phyloP scores from a whole-genome alignment of 805 yeast species.

The Saturnispora ahearnii region DNA sequence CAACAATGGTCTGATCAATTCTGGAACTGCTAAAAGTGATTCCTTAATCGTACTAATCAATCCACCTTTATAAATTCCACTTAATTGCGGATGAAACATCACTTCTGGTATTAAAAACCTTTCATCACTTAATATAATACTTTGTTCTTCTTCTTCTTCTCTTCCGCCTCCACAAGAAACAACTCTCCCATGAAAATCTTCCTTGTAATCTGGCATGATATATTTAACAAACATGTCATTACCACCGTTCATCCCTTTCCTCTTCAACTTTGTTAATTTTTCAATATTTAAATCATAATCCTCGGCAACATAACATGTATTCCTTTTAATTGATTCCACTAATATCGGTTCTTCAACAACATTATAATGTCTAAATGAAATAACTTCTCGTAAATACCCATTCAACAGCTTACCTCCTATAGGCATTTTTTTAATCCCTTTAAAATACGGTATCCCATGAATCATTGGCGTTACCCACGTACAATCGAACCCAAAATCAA shows the following conservation, averaged over 20 bases:
- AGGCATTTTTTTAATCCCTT: conserved; percentile 68
- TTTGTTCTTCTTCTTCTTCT: conserved; percentile 13
- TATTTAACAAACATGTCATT: conserved; percentile 48
- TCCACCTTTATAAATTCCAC: conserved; percentile 73
- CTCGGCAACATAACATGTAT: conserved; percentile 56
- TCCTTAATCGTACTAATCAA: conserved; percentile 63
- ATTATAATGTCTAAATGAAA: conserved; percentile 87
- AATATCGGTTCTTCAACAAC: conserved; percentile 84
- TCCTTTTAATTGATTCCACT: conserved; percentile 79
- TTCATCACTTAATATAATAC: conserved; percentile 58
- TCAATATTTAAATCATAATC: conserved; percentile 36
- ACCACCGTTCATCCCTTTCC: conserved; percentile 13
- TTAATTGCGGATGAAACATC: conserved; percentile 74
- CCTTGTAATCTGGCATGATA: conserved; percentile 80
- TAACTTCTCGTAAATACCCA: conserved; percentile 73
- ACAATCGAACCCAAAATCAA: conserved; percentile 82
- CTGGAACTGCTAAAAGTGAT: conserved; percentile 62
- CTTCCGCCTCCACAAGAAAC: conserved; percentile 44
- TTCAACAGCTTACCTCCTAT: conserved; percentile 82
- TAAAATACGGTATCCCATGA: conserved; percentile 66
- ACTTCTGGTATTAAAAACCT: conserved; percentile 83
- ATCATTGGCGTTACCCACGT: conserved; percentile 84
- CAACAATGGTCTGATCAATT: conserved; percentile 60
- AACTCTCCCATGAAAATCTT: conserved; percentile 62
- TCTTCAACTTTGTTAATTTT: conserved; percentile 21